phyloP scores from a whole-genome alignment of 331 rosid genomes.

The Dryas integrifolia region DNA sequence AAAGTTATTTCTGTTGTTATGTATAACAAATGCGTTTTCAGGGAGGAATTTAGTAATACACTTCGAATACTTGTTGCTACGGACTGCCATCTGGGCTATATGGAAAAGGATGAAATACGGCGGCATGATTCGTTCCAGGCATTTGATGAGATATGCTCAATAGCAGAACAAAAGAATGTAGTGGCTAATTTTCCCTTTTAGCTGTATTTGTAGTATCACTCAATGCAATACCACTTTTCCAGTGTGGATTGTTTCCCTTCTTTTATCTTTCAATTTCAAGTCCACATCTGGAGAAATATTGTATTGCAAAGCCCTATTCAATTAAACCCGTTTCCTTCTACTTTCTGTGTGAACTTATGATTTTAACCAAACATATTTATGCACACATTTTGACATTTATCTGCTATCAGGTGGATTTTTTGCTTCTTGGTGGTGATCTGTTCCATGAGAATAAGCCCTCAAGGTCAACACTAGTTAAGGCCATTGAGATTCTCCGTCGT shows the following conservation, averaged over 20 bases:
- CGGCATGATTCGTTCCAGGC: slow-evolving; percentile 92
- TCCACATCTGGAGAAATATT: background rate
- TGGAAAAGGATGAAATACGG: slow-evolving; percentile 95
- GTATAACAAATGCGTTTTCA: slow-evolving; percentile 9
- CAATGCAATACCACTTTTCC: background rate
- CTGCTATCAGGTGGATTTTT: slow-evolving; percentile 64
- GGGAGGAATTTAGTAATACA: slow-evolving; percentile 57
- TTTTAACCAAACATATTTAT: background rate
- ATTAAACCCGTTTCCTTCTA: background rate
- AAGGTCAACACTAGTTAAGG: slow-evolving; percentile 77
- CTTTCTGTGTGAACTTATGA: background rate
- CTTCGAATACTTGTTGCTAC: slow-evolving; percentile 88
- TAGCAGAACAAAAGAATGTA: slow-evolving; percentile 66
- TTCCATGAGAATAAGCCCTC: slow-evolving; percentile 98
- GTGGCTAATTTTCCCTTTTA: background rate
- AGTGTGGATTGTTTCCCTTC: background rate
- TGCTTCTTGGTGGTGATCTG: slow-evolving; percentile 94
- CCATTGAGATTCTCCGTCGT: slow-evolving; percentile 85
- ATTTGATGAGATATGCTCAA: slow-evolving; percentile 87
- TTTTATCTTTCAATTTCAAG: background rate
- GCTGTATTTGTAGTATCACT: slow-evolving; percentile 8
- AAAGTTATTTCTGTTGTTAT: background rate
- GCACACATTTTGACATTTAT: slow-evolving; percentile 6
- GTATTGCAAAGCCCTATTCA: background rate
- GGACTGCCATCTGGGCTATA: slow-evolving; percentile 90